Base-by-base conservation (phyloP, 164 flowering plant species). In the Umbilicus rupestris region DNA sequence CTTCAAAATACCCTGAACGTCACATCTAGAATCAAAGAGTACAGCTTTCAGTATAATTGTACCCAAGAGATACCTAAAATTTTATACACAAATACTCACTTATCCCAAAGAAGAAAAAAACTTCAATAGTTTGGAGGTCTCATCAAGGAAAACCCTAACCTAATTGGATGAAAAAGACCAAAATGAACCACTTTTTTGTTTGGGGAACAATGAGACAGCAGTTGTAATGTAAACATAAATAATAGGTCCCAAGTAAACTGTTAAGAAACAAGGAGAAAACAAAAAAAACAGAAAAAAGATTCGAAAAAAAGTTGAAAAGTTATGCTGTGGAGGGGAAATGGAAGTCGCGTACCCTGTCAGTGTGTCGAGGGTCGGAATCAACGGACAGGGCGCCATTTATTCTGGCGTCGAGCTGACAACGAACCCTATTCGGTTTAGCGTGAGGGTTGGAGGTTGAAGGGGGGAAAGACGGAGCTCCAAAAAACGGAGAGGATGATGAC, bases 261-360 rank as follows among this genome's bases (percentile, higher is more conserved):
- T 10, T 26, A 50, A 9, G 44, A 26, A 39, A 26, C 6, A 3
- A 47, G 8, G 37, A 35, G 7, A 7, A 16, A 31, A 33, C 6
- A 62, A n/a, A 44, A 15, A 30, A 17, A 58, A 3, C 39, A 7
- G 26, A 3, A 52, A 17, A 14, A 17, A 7, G 35, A 30, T 24
- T 10, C 5, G 20, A 41, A 10, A 19, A 24, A 31, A 35, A 35
- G 7, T 35, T n/a, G n/a, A n/a, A n/a, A n/a, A n/a, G n/a, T n/a
- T n/a, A n/a, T n/a, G n/a, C n/a, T 35, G 37, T 35, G 14, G 8
- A 47, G 55, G 11, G 17, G 67, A 66, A 45, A 59, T 16, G 42
- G n/a, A 24, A 10, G n/a, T n/a, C n/a, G 12, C 60, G n/a, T 70
- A 90, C 96, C 71, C 96, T 79, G 79, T 90, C 96, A 64, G 83